Base-by-base conservation (phyloP, 1,284 basidiomycete genomes). In the Anthracocystis walkeri region DNA sequence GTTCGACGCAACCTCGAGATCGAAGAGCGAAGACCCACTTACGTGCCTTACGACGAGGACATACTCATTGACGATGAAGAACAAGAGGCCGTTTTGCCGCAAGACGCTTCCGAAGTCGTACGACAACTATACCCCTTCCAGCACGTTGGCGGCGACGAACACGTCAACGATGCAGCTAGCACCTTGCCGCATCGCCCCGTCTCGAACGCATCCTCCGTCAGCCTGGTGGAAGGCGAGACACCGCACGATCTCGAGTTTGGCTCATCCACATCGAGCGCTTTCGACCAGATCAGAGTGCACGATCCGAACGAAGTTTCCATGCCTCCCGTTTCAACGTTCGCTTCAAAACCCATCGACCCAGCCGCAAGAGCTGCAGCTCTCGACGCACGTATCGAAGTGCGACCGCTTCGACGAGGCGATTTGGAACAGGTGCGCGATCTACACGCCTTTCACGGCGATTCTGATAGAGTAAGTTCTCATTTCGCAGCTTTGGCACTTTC, bases 401-500 rank as follows among this genome's bases (percentile, higher is more conserved):
- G 81, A 2, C 33, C 63, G 25, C 62, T 82, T 20, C 65, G 76
- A 27, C 58, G 81, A 20, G 61, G 74, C 58, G 81, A 82, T 33
- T 58, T 82, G 42, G 81, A 82, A 56, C 81, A 82, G 54, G 78
- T 82, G n/a, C 68, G 80, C 46, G 80, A 82, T 18, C 58, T 82
- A 18, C 81, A 82, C 53, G 78, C 76, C 62, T 76, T 75, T 35
- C 78, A 81, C 58, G 81, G 81, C 59, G 81, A 82, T 56, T 65
- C 61, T 29, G 79, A 82, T 58, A 78, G 69, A 71, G 79, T 81
- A 71, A 81, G 80, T 77, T 57, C 20, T 25, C 59, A 59, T 12
- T 42, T 57, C 38, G 52, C 63, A 38, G 16, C 57, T 20, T 48
- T 65, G 31, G 27, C 58, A 23, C 55, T 64, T 21, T 68, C 64